Evolutionary conservation across 2,329 filamentous ascomycete genomes (phyloP).

Genomic region (Parastagonospora nodorum): DNA sequence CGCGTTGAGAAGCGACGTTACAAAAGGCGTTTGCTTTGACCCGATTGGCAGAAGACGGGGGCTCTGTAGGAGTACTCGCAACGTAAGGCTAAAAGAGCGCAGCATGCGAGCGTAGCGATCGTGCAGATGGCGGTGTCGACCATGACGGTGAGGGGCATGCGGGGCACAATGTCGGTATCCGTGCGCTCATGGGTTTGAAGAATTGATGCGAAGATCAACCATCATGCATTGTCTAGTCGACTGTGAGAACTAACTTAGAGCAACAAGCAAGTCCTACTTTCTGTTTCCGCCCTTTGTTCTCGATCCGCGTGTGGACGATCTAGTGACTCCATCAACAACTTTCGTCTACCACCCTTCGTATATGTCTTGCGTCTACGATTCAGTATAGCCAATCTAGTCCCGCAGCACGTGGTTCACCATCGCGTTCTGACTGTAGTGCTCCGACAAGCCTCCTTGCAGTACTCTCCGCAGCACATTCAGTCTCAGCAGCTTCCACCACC

Average conservation of each 20-base stretch:
- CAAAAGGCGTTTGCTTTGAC: neutral
- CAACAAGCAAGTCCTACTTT: too few species aligned
- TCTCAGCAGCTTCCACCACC: constrained; percentile 75
- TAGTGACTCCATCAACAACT: neutral
- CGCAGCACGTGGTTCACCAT: constrained; percentile 39
- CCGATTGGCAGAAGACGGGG: neutral
- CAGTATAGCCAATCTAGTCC: constrained; percentile 24
- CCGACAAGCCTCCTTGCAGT: constrained; percentile 53
- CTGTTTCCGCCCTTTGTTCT: too few species aligned
- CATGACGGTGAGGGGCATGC: constrained; percentile 30
- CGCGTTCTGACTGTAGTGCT: constrained; percentile 47
- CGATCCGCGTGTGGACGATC: too few species aligned
- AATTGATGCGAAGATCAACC: too few species aligned
- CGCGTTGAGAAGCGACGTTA: neutral
- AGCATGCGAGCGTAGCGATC: neutral
- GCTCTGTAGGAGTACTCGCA: neutral
- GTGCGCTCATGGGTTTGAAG: neutral
- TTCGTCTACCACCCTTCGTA: neutral
- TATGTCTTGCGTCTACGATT: constrained; percentile 18
- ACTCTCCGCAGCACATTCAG: constrained; percentile 65
- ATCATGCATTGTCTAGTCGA: too few species aligned
- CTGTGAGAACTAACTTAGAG: too few species aligned
- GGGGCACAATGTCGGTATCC: constrained; percentile 15
- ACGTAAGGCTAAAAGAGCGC: neutral
- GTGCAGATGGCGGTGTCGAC: constrained; percentile 15